These are phyloP conservation scores for Fusarium paranaense DNA, from an alignment of 2,329 filamentous ascomycete species.

Conservation along the genomic window DNA sequence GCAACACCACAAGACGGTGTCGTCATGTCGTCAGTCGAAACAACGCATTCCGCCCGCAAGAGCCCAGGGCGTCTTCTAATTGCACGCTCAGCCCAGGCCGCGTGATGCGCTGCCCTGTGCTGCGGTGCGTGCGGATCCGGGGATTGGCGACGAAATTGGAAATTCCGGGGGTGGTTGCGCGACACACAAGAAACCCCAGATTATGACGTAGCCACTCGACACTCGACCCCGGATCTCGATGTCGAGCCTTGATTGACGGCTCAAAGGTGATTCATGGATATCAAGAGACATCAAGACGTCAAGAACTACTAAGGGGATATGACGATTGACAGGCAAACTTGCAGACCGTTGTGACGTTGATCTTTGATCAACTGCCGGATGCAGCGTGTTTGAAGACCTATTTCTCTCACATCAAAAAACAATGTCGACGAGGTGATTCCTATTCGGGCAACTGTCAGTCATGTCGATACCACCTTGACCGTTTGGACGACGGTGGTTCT, in stretches of 20 bases:
- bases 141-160: constrained; percentile 13
- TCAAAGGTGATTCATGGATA: constrained; percentile 12
- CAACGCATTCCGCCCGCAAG: constrained; percentile 5
- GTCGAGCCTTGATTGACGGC: constrained; percentile 8
- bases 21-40: not conserved
- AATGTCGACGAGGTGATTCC: not conserved
- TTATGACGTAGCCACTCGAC: constrained; percentile 37
- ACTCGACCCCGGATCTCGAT: constrained; percentile 38
- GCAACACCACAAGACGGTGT: not conserved
- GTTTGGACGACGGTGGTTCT: constrained; percentile 1
- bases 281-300: constrained; percentile 15
- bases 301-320: not conserved
- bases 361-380: constrained; percentile 25
- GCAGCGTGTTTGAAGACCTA: constrained; percentile 6
- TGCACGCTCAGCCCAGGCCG: constrained; percentile 11
- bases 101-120: constrained; percentile 14
- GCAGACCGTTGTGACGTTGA: constrained; percentile 30
- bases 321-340: constrained; percentile 19
- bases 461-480: constrained; percentile 3
- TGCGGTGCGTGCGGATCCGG: not conserved
- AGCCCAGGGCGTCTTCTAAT: not conserved
- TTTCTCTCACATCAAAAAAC: constrained; percentile 19
- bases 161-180: constrained; percentile 25
- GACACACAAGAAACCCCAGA: constrained; percentile 28
- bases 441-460: not conserved